Base-by-base conservation (phyloP, 2,329 filamentous ascomycete species). In the Penicillium sp. region DNA sequence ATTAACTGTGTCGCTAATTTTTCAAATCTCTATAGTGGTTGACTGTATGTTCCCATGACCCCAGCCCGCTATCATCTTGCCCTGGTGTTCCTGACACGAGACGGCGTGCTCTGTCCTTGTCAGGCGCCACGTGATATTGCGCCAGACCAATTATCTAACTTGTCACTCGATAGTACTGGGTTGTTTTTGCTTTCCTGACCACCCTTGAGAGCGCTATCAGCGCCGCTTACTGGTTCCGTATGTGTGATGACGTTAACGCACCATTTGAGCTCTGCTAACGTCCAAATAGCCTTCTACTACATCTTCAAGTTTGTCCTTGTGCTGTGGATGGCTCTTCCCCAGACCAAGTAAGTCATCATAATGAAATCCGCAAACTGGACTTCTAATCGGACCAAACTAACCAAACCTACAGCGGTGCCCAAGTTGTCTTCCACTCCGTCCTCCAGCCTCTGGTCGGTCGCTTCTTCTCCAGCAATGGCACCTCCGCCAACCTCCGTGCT, bases 301-400 rank as follows among this genome's bases (percentile, higher is more conserved):
- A 93, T 92, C 74, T 97, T 99, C 89, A 99, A 99, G 85, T 97
- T 99, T 74, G 82, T 95, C 73, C 89, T 97, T 76, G 84, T 97
- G 69, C 87, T 99, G 75, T 99, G 94, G 94, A 92, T 99, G 81
- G 87, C 93, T 68, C 91, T 99, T 71, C 94, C 94, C 76, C 85
- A 90, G 77, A 97, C 95, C 82, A 82, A 83, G 93, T 97, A 88
- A 74, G 88, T 81, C 42, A 49, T 47, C 23, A n/a, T 1, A 22
- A 42, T 25, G 4, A 27, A 14, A 35, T 18, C 2, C 25, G 11
- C 5, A 22, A 14, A 15, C n/a, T 4, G 0, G n/a, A 1, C 15
- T 25, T 12, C 15, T 31, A 3, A 25, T 53, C 52, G 20, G 15
- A 23, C 12, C 4, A 12, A 31, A 55, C 49, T 54, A 25, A 61